These are phyloP conservation scores for Fusarium compactum DNA, from an alignment of 2,329 filamentous ascomycete species.

Conservation along the genomic window DNA sequence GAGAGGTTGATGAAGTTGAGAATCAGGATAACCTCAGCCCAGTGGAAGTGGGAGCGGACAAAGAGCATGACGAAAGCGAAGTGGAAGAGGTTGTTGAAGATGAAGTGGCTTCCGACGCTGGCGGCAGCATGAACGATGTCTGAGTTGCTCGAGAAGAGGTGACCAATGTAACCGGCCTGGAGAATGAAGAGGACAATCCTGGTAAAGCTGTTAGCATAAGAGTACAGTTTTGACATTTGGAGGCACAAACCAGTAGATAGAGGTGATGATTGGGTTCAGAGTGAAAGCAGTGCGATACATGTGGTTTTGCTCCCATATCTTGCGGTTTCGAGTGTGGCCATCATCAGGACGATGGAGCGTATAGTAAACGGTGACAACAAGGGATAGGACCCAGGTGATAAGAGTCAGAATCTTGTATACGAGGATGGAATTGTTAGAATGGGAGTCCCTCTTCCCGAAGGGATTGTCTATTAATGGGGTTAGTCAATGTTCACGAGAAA, in stretches of 20 bases:
- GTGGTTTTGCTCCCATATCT: constrained; percentile 81
- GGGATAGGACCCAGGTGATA: constrained; percentile 78
- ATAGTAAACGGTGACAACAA: constrained; percentile 81
- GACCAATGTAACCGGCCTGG: constrained; percentile 79
- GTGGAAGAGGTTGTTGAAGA: constrained; percentile 85
- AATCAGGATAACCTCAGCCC: constrained; percentile 80
- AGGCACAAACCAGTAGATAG: constrained; percentile 78
- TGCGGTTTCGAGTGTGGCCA: constrained; percentile 67
- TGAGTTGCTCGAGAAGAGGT: constrained; percentile 77
- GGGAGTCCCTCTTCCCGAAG: constrained; percentile 77
- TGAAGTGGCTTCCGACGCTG: constrained; percentile 85
- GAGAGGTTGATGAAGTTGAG: constrained; percentile 86
- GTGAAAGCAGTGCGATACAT: constrained; percentile 78
- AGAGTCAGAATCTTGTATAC: constrained; percentile 82
- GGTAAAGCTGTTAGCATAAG: constrained; percentile 1
- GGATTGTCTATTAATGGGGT: constrained; percentile 72
- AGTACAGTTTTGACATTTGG: neutral
- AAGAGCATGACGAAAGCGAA: constrained; percentile 88
- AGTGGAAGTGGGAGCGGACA: constrained; percentile 79
- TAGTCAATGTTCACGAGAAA: constrained; percentile 12
- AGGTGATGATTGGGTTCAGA: constrained; percentile 72
- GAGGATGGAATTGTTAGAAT: constrained; percentile 70
- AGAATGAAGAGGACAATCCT: constrained; percentile 80
- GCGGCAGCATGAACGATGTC: constrained; percentile 76
- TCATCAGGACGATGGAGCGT: constrained; percentile 73